These are phyloP conservation scores for Leccinellum rugosiceps DNA, from an alignment of 768 basidiomycete genomes.

Conservation along the genomic window DNA sequence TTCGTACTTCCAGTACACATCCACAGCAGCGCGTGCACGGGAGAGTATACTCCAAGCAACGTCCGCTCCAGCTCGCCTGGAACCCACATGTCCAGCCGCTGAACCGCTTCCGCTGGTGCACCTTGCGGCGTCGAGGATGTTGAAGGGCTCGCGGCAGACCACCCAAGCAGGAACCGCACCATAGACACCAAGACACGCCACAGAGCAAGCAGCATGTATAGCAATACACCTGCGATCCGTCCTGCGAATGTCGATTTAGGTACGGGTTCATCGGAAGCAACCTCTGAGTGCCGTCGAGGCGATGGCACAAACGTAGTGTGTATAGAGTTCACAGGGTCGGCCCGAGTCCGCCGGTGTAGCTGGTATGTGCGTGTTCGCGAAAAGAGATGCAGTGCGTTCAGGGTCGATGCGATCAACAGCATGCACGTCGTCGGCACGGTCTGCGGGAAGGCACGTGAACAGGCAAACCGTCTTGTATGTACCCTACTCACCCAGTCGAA, in stretches of 20 bases:
- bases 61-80: constrained; percentile 69
- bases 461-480: constrained; percentile 7
- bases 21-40: constrained; percentile 73
- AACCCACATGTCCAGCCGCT: constrained; percentile 76
- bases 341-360: constrained; percentile 49
- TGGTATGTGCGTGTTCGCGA: constrained; percentile 68
- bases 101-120: constrained; percentile 52
- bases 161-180: constrained; percentile 66
- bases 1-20: constrained; percentile 64
- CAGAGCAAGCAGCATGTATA: constrained; percentile 33
- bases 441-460: constrained; percentile 35
- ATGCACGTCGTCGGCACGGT: constrained; percentile 61
- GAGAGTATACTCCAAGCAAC: constrained; percentile 76
- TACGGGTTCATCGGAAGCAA: constrained; percentile 33
- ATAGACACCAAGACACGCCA: constrained; percentile 55
- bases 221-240: constrained; percentile 35
- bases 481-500: constrained; percentile 68
- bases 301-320: constrained; percentile 65
- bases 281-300: constrained; percentile 20
- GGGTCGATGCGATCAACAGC: constrained; percentile 49
- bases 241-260: constrained; percentile 43
- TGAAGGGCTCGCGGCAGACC: constrained; percentile 45
- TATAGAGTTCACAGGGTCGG: constrained; percentile 66
- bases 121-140: constrained; percentile 31
- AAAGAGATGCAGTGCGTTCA: constrained; percentile 66